Percentiles rank a stretch among this genome's conserved stretches.
Evolutionary conservation across 2,329 filamentous ascomycete genomes (phyloP).

Genomic region (Fusarium oxysporum): DNA sequence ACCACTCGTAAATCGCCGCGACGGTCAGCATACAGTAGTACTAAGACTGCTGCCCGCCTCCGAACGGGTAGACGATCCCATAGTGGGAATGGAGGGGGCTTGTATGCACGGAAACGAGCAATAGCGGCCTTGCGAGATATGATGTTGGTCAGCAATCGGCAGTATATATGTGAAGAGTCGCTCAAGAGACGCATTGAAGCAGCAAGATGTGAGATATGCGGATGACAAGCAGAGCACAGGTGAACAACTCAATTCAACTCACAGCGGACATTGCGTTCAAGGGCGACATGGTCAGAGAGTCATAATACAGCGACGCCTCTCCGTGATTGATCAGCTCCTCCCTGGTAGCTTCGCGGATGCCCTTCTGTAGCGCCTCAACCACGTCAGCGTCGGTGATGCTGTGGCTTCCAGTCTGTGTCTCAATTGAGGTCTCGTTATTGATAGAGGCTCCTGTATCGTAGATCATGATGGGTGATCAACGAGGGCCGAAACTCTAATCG

Average conservation of each 20-base stretch:
- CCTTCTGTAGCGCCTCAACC: constrained; percentile 42
- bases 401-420: constrained; percentile 21
- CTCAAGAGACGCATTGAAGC: constrained; percentile 28
- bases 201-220: not conserved
- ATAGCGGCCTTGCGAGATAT: constrained; percentile 63
- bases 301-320: constrained; percentile 65
- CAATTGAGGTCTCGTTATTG: constrained; percentile 24
- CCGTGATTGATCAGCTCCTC: constrained; percentile 43
- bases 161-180: constrained; percentile 6
- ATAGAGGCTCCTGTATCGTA: constrained; percentile 19
- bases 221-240: not conserved
- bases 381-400: constrained; percentile 45
- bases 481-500: constrained; percentile 14
- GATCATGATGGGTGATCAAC: constrained; percentile 34
- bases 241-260: constrained; percentile 48
- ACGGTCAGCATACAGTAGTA: constrained; percentile 88
- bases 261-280: constrained; percentile 66
- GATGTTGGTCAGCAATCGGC: constrained; percentile 28
- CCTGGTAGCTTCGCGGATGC: constrained; percentile 36
- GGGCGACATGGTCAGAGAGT: constrained; percentile 67
- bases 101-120: constrained; percentile 70
- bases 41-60: constrained; percentile 85
- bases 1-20: constrained; percentile 81
- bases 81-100: constrained; percentile 68
- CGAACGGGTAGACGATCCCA: constrained; percentile 72